These are phyloP conservation scores for Corymbia calophylla DNA, from an alignment of 441 rosid genomes.

Conservation along the genomic window DNA sequence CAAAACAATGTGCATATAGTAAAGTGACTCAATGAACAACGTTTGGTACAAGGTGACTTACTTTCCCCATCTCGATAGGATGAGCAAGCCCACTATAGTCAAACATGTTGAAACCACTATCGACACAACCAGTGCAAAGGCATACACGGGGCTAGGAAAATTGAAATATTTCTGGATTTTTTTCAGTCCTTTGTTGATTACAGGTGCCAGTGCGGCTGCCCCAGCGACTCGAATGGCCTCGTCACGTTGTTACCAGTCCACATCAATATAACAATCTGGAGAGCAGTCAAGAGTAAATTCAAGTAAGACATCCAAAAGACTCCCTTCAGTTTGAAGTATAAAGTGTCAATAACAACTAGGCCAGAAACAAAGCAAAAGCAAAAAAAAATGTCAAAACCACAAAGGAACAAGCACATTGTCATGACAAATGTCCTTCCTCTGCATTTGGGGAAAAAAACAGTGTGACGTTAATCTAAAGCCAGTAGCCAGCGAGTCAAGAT, in stretches of 20 bases:
- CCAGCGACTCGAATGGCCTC: constrained; percentile 37
- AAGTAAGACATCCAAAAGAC: neutral
- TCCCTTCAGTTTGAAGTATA: neutral
- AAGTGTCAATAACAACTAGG: neutral
- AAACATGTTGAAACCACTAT: constrained; percentile 13
- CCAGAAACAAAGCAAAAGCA: neutral
- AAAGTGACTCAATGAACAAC: neutral
- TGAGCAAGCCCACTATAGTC: constrained; percentile 20
- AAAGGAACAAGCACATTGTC: neutral
- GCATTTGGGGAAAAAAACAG: neutral
- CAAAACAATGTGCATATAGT: neutral
- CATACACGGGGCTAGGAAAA: constrained; percentile 15
- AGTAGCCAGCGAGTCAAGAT: neutral
- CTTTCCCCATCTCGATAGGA: constrained; percentile 32
- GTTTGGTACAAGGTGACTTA: neutral
- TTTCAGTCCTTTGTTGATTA: constrained; percentile 25
- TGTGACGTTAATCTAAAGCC: neutral
- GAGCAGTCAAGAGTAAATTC: neutral
- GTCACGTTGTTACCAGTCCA: constrained; percentile 37
- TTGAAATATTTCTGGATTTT: constrained; percentile 23
- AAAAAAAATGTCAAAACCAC: neutral
- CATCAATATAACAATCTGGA: constrained; percentile 31
- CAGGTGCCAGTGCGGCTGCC: constrained; percentile 30
- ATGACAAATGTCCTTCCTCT: neutral
- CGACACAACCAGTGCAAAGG: constrained; percentile 25